phyloP scores from a whole-genome alignment of 2,329 filamentous ascomycete genomes.

The Aspergillus sp. region DNA sequence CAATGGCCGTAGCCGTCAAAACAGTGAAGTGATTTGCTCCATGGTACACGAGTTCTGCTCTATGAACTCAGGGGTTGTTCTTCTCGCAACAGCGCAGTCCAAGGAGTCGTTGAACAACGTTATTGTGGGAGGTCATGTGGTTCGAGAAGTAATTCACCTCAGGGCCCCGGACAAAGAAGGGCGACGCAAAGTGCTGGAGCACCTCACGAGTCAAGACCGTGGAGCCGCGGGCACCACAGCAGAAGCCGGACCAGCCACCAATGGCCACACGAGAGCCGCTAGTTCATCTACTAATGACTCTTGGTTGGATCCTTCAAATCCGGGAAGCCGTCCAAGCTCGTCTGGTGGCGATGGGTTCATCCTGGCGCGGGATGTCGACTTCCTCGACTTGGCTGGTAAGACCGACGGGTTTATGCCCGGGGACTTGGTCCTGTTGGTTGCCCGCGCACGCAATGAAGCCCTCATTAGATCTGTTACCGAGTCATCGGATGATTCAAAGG shows the following conservation, averaged over 20 bases:
- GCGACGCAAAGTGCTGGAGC: slow-evolving; percentile 77
- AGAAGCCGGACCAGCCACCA: slow-evolving; percentile 34
- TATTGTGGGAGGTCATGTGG: slow-evolving; percentile 85
- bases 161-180: slow-evolving; percentile 93
- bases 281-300: slow-evolving; percentile 53
- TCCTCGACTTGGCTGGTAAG: slow-evolving; percentile 87
- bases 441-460: slow-evolving; percentile 85
- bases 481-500: slow-evolving; percentile 49
- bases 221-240: not conserved
- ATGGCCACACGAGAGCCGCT: slow-evolving; percentile 36
- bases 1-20: slow-evolving; percentile 86
- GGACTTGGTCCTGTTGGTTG: slow-evolving; percentile 81
- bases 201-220: slow-evolving; percentile 59
- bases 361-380: slow-evolving; percentile 76
- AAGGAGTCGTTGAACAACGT: slow-evolving; percentile 92
- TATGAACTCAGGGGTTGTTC: slow-evolving; percentile 74
- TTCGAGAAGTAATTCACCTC: slow-evolving; percentile 84
- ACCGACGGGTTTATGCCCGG: slow-evolving; percentile 99
- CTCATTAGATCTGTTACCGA: slow-evolving; percentile 77
- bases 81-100: slow-evolving; percentile 86
- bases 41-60: slow-evolving; percentile 83
- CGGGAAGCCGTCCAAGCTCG: slow-evolving; percentile 49
- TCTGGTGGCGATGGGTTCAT: slow-evolving; percentile 63
- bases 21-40: slow-evolving; percentile 83
- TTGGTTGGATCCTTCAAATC: slow-evolving; percentile 75